A percentile compares a stretch with the other conserved stretches of the same genome.
These are phyloP conservation scores for Mortierella sp. DNA, from an alignment of 371 early-diverging fungal genomes.

Conservation along the genomic window DNA sequence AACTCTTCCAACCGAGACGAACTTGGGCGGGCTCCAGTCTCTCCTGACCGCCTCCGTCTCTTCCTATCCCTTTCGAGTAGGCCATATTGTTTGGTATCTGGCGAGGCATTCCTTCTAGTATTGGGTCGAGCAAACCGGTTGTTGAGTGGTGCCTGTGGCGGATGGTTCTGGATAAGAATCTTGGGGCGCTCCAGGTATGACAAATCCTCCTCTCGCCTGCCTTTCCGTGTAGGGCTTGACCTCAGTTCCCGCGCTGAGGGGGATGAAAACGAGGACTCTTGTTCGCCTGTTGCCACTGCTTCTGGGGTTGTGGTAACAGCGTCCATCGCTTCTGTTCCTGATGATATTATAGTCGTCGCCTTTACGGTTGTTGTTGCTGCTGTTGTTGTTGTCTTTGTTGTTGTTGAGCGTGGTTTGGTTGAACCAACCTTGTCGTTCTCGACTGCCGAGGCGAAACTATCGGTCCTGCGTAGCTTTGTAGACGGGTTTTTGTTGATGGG, in stretches of 20 bases:
- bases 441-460: not conserved
- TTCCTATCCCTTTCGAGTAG: not conserved
- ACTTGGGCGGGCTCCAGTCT: not conserved
- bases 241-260: not conserved
- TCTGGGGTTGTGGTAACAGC: not conserved
- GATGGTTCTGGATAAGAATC: slow-evolving; percentile 7
- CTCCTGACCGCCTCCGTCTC: slow-evolving; percentile 1
- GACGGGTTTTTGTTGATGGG: not conserved
- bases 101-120: slow-evolving; percentile 15
- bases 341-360: not conserved
- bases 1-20: not conserved
- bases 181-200: slow-evolving; percentile 21
- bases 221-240: not conserved
- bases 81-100: not conserved
- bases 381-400: not conserved
- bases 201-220: slow-evolving; percentile 19
- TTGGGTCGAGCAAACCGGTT: slow-evolving; percentile 30
- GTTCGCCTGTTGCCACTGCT: not conserved
- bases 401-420: not conserved
- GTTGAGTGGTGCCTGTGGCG: slow-evolving; percentile 21
- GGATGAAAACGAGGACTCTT: not conserved
- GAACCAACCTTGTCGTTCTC: not conserved
- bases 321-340: not conserved
- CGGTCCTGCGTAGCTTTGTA: not conserved
- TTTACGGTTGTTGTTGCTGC: not conserved